These are phyloP conservation scores for Hyaloscypha bicolor DNA, from an alignment of 495 filamentous ascomycete species.

Conservation along the genomic window DNA sequence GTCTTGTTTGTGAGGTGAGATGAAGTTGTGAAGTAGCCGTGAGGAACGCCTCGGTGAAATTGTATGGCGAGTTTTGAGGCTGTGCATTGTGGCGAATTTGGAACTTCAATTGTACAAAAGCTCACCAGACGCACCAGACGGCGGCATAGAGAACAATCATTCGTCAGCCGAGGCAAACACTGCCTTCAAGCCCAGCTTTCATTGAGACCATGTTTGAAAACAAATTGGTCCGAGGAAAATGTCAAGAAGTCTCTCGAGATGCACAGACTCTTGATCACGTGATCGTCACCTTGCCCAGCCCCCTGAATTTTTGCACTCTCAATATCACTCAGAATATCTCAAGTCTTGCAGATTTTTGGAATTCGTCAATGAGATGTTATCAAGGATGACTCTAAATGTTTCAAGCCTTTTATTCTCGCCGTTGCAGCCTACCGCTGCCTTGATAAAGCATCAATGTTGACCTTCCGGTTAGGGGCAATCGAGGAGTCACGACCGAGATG, in stretches of 20 bases:
- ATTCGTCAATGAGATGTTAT: background rate
- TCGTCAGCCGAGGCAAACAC: background rate
- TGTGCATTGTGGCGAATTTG: constrained; percentile 4
- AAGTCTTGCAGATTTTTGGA: background rate
- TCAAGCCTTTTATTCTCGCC: background rate
- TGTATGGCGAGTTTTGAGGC: background rate
- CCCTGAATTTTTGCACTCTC: background rate
- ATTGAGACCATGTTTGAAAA: background rate
- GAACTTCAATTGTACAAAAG: background rate
- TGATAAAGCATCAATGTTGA: too few relatives aligned
- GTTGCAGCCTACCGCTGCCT: background rate
- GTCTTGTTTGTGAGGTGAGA: background rate
- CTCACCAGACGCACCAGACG: background rate
- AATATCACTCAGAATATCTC: too few relatives aligned
- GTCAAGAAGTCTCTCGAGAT: too few relatives aligned
- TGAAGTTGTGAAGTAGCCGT: background rate
- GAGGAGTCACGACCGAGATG: background rate
- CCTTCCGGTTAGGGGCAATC: background rate
- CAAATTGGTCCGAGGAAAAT: background rate
- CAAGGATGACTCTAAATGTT: background rate
- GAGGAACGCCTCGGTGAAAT: background rate
- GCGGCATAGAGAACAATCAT: background rate
- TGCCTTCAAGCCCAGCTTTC: background rate
- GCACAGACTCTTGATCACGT: background rate
- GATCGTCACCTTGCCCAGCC: background rate